Base-by-base conservation (phyloP, 164 flowering plant species). In the Dillenia turbinata region DNA sequence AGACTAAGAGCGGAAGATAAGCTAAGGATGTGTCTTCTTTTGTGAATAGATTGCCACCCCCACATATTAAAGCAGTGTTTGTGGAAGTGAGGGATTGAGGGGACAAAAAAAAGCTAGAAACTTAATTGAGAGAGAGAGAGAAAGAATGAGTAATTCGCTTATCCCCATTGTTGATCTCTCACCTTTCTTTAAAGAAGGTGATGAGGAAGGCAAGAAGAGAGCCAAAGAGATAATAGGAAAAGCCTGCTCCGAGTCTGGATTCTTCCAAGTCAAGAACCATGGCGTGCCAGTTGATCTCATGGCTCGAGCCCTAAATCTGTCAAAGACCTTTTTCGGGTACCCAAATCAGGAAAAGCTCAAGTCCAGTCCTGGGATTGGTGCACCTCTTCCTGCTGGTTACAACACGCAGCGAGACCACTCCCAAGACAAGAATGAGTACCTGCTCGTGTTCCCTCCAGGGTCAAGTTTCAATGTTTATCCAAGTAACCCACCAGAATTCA, bases 391-490 rank as follows among this genome's bases (percentile, higher is more conserved):
- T 10, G 61, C 71, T 5, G 71, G 75, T 16, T 71, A 71, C 47
- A 67, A 16, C 57, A 47, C 56, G 9, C 61, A 49, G 52, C 68
- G 54, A 5, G 60, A 67, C 10, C 19, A 49, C 8, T 62, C 68
- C 0, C 26, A 22, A 3, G 68, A 63, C 50, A 63, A 63, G 68
- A 61, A 64, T 46, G 78, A 74, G 54, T 71, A 74, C 69, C 44
- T 80, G 43, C 12, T 80, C 56, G 54, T 73, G 67, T 67, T 74
- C 44, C 74, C 77, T 9, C 82, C 84, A 1, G 65, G 56, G 0
- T 67, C 79, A 4, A 26, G 17, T 59, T 69, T 54, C 71, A 78
- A 83, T 54, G 58, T 72, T 2, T 76, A 63, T 62, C 84, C 84
- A 10, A 14, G 10, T 40, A 64, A 68, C 19, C 86, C 77, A 2